These are phyloP conservation scores for Ophiostoma tasmaniense DNA, from an alignment of 2,329 filamentous ascomycete genomes.

Conservation along the genomic window DNA sequence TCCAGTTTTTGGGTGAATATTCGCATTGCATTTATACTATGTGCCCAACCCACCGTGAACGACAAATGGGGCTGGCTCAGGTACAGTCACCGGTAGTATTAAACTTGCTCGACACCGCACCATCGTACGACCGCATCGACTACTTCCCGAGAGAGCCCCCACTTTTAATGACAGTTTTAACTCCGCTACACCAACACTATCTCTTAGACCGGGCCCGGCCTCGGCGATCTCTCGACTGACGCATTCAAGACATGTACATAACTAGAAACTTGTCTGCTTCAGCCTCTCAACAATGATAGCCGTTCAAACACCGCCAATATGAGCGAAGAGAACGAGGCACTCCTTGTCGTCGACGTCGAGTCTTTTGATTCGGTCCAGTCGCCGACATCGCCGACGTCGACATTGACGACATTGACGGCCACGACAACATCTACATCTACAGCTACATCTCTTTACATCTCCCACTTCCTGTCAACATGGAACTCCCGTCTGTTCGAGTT, in stretches of 20 bases:
- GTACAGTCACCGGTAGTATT: no score
- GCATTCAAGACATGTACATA: neutral
- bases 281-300: neutral
- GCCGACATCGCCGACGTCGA: neutral
- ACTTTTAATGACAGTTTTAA: neutral
- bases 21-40: no score
- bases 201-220: neutral
- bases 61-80: no score
- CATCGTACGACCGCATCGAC: no score
- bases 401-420: neutral
- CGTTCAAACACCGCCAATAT: neutral
- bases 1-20: no score
- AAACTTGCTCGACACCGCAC: no score
- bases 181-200: neutral
- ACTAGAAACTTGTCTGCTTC: neutral
- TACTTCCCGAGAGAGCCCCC: no score
- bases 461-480: slow-evolving; percentile 55
- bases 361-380: neutral
- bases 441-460: slow-evolving; percentile 38
- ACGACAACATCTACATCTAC: neutral
- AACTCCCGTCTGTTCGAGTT: slow-evolving; percentile 59
- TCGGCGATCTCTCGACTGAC: neutral
- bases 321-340: neutral
- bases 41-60: no score
- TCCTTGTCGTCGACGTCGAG: neutral